These are phyloP conservation scores for Cyphellophora attinorum DNA, from an alignment of 2,329 filamentous ascomycete genomes.

Conservation along the genomic window DNA sequence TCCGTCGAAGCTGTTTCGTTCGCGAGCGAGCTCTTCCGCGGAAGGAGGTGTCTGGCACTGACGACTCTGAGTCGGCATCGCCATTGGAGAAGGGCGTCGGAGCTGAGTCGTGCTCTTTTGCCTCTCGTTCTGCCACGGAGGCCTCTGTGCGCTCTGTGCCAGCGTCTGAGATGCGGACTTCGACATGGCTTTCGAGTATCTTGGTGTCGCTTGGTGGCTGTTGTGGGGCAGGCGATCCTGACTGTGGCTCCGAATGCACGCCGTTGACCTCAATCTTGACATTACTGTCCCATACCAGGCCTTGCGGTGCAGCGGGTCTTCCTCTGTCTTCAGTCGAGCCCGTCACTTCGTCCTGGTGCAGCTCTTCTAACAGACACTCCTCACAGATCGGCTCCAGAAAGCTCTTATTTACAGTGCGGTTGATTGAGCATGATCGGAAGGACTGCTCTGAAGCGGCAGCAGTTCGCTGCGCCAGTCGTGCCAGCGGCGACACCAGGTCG, in stretches of 20 bases:
- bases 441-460: no score
- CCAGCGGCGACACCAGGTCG: no score
- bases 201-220: slow-evolving; percentile 5
- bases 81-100: background rate
- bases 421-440: no score
- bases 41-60: background rate
- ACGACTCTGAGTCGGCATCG: background rate
- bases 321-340: background rate
- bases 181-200: slow-evolving; percentile 14
- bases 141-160: no score
- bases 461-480: no score
- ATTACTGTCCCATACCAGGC: slow-evolving; percentile 17
- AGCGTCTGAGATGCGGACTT: slow-evolving; percentile 5
- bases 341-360: background rate
- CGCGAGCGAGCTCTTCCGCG: background rate
- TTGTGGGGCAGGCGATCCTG: no score
- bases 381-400: slow-evolving; percentile 19
- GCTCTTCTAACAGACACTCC: slow-evolving; percentile 14
- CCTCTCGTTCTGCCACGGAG: no score
- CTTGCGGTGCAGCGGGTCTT: slow-evolving; percentile 4
- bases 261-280: slow-evolving; percentile 15
- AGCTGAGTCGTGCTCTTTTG: background rate
- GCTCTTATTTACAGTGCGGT: slow-evolving; percentile 9
- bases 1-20: background rate
- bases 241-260: no score